Evolutionary conservation across 2,329 filamentous ascomycete genomes (phyloP).

Genomic region (Fusarium zealandicum): DNA sequence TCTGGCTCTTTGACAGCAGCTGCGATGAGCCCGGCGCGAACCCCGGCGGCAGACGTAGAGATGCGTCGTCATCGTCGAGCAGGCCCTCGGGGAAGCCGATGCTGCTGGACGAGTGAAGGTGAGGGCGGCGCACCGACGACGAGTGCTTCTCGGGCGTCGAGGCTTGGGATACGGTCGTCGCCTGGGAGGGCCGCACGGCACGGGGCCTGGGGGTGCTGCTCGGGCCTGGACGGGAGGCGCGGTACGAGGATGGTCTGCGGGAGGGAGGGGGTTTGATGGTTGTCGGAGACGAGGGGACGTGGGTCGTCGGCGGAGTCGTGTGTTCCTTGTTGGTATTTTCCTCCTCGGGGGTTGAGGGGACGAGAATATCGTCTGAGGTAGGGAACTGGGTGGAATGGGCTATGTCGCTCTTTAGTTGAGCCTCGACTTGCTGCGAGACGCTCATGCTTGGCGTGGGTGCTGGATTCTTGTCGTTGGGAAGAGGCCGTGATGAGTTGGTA

Average conservation of each 20-base stretch:
- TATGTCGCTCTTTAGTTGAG: slow-evolving; percentile 58
- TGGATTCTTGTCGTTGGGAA: slow-evolving; percentile 13
- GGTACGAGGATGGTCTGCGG: slow-evolving; percentile 26
- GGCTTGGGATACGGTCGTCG: slow-evolving; percentile 48
- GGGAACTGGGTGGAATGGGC: slow-evolving; percentile 49
- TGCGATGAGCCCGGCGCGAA: slow-evolving; percentile 50
- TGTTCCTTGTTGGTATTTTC: slow-evolving; percentile 10
- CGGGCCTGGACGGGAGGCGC: slow-evolving; percentile 26
- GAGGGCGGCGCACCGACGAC: slow-evolving; percentile 17
- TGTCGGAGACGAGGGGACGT: slow-evolving; percentile 14
- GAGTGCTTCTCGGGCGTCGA: slow-evolving; percentile 43
- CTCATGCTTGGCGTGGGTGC: slow-evolving; percentile 44
- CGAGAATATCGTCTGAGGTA: slow-evolving; percentile 43
- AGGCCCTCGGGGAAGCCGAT: slow-evolving; percentile 34
- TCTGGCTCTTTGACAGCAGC: slow-evolving; percentile 59
- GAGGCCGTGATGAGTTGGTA: slow-evolving; percentile 30
- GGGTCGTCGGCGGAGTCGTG: slow-evolving; percentile 25
- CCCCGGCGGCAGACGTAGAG: slow-evolving; percentile 19
- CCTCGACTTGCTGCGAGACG: slow-evolving; percentile 60
- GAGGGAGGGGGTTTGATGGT: slow-evolving; percentile 29
- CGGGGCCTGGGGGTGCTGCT: slow-evolving; percentile 18
- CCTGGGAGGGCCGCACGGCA: slow-evolving; percentile 44
- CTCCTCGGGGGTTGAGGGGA: slow-evolving; percentile 46
- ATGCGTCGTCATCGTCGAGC: slow-evolving; percentile 37
- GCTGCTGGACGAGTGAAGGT: slow-evolving; percentile 37